Conservation (phyloP, 345 rosid genomes). For the Populus alba region DNA sequence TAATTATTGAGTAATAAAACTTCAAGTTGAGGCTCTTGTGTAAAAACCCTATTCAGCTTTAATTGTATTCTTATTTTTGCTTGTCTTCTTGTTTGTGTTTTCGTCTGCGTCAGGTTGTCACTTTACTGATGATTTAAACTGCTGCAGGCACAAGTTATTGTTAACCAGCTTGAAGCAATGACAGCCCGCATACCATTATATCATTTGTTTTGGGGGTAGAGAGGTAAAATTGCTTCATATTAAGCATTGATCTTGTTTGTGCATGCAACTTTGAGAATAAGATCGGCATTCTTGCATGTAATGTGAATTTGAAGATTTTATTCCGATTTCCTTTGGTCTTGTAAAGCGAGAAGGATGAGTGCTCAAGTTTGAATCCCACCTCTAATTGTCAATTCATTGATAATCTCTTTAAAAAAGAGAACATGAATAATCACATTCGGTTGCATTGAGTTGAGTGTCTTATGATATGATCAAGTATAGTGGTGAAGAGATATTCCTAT, state of each 20-base stretch:
- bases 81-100: no score
- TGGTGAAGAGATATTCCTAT: neutral
- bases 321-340: neutral
- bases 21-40: no score
- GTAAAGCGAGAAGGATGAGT: neutral
- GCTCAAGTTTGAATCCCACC: neutral
- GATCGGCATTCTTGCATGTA: neutral
- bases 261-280: neutral
- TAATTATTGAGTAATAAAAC: no score
- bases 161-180: neutral
- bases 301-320: neutral
- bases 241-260: neutral
- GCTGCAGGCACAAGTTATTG: neutral
- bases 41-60: no score
- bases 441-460: neutral
- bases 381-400: neutral
- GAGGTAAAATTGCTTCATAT: neutral
- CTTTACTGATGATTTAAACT: neutral
- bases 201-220: neutral
- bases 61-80: no score
- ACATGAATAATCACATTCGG: neutral
- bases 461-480: neutral
- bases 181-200: neutral
- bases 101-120: neutral
- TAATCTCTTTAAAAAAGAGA: neutral